Conservation (phyloP, 2,329 filamentous ascomycete species). For the Epichloe coenophiala region DNA sequence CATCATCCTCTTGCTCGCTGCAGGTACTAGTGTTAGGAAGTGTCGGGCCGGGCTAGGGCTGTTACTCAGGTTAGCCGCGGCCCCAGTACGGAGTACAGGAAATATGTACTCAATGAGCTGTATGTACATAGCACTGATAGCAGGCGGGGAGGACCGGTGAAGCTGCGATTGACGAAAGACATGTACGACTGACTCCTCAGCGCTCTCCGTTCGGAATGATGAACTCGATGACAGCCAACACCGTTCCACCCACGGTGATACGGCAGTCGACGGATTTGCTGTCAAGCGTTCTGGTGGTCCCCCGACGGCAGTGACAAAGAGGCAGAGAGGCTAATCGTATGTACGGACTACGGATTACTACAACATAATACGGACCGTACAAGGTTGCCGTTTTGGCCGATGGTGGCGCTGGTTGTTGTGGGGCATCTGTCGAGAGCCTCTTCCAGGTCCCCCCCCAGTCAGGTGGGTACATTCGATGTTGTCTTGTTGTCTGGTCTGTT, state of each 20-base stretch:
- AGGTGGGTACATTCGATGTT: too few relatives aligned
- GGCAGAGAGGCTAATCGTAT: neutral
- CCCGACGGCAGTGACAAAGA: neutral
- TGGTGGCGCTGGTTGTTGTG: constrained; percentile 2
- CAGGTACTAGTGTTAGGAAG: neutral
- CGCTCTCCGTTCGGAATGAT: neutral
- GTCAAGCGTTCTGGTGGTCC: neutral
- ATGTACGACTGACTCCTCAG: neutral
- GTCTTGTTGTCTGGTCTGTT: too few relatives aligned
- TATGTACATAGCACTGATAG: too few relatives aligned
- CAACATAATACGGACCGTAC: too few relatives aligned
- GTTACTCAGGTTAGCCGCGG: neutral
- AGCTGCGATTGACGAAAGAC: neutral
- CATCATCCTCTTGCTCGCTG: neutral
- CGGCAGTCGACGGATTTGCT: neutral
- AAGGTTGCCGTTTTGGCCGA: constrained; percentile 3
- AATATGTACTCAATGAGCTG: too few relatives aligned
- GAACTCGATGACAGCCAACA: neutral
- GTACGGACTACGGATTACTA: too few relatives aligned
- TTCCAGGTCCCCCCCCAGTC: neutral
- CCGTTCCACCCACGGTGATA: neutral
- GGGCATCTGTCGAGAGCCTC: neutral
- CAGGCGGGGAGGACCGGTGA: neutral
- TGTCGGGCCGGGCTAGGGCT: neutral
- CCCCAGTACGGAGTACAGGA: too few relatives aligned